A percentile compares a stretch with the other conserved stretches of the same genome.
Conservation (phyloP, 2,329 filamentous ascomycete species). For the Aspergillus sergii region DNA sequence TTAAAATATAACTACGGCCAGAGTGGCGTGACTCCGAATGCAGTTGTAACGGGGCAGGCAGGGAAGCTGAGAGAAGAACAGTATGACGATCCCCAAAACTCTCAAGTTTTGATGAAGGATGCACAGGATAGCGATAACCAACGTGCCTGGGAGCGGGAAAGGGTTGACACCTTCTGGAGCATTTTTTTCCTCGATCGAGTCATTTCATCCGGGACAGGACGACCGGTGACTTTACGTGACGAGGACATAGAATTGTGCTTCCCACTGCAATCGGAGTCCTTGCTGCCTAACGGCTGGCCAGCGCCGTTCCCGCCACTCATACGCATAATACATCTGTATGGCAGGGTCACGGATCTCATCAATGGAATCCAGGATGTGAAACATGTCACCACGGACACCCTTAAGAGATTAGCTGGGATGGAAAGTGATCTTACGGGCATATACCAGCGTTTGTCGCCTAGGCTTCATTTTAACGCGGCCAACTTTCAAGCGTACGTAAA, state of each 20-base stretch:
- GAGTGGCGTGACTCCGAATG: constrained; percentile 58
- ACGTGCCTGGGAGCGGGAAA: constrained; percentile 72
- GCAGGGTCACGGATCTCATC: constrained; percentile 78
- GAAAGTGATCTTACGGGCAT: constrained; percentile 75
- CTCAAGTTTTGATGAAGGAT: constrained; percentile 27
- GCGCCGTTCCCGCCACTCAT: constrained; percentile 79
- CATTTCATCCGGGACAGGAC: constrained; percentile 83
- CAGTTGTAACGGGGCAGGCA: constrained; percentile 51
- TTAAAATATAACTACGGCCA: constrained; percentile 60
- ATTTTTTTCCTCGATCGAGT: constrained; percentile 86
- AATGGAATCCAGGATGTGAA: constrained; percentile 76
- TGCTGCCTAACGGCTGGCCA: constrained; percentile 66
- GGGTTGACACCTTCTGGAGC: constrained; percentile 86
- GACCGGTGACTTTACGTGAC: constrained; percentile 80
- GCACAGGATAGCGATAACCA: constrained; percentile 57
- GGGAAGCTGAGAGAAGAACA: constrained; percentile 48
- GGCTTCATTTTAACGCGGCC: constrained; percentile 78
- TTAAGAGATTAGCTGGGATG: constrained; percentile 73
- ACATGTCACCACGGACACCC: constrained; percentile 74
- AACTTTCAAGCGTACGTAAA: constrained; percentile 87
- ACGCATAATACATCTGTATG: constrained; percentile 83
- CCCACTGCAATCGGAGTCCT: constrained; percentile 56
- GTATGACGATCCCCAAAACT: constrained; percentile 45
- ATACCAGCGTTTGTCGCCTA: constrained; percentile 73
- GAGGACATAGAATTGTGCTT: constrained; percentile 83